Percentiles rank a stretch among this genome's conserved stretches.
Conservation (phyloP, 306 rosid genomes). For the Prunus mira region DNA sequence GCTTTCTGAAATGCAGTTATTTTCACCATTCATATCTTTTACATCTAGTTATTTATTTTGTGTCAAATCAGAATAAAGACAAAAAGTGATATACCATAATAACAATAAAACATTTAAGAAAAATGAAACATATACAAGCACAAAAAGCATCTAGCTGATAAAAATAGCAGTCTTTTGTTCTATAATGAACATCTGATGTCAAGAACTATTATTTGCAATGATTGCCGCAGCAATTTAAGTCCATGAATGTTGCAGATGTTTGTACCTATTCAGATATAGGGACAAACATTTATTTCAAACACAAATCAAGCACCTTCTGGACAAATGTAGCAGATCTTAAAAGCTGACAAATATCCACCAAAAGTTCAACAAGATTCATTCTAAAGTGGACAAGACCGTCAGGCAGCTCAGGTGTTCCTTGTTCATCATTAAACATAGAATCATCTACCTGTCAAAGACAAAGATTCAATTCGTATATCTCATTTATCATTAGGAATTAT, state of each 20-base stretch:
- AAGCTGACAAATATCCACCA: slow-evolving; percentile 92
- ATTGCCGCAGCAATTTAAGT: not conserved
- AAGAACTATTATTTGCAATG: not conserved
- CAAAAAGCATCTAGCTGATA: not conserved
- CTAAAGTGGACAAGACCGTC: slow-evolving; percentile 88
- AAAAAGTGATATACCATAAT: not conserved
- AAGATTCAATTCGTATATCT: slow-evolving; percentile 10
- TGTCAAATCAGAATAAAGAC: not conserved
- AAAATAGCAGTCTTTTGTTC: not conserved
- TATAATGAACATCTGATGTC: not conserved
- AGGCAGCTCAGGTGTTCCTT: slow-evolving; percentile 74
- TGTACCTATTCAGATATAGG: not conserved
- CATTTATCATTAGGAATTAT: not conserved
- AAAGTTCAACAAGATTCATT: slow-evolving; percentile 79
- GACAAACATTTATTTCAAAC: not conserved
- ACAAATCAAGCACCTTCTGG: slow-evolving; percentile 61
- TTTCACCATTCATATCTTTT: not conserved
- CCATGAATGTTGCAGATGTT: not conserved
- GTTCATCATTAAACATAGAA: slow-evolving; percentile 57
- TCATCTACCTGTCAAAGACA: slow-evolving; percentile 70
- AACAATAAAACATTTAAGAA: not conserved
- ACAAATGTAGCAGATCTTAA: slow-evolving; percentile 66
- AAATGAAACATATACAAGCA: not conserved
- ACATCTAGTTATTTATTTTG: not conserved
- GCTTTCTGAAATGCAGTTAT: not conserved